Percentiles rank a stretch among this genome's conserved stretches.
Conservation (phyloP, 2,329 filamentous ascomycete species). For the Ramularia endophylla region DNA sequence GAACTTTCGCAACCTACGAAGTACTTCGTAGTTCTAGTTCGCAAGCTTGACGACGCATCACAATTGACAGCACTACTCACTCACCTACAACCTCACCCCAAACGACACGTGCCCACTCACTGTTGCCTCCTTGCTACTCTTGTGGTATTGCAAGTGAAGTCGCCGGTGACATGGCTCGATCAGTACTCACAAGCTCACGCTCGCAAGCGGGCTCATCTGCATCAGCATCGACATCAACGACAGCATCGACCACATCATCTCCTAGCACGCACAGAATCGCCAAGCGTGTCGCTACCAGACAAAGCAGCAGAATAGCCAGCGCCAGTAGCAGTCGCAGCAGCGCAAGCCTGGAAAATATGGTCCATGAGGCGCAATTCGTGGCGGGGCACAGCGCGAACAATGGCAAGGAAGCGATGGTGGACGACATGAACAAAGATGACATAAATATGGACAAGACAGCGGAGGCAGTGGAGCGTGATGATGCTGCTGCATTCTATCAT, state of each 20-base stretch:
- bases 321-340: conserved; percentile 12
- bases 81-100: too few relatives aligned
- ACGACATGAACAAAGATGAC: conserved; percentile 10
- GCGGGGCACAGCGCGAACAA: conserved; percentile 5
- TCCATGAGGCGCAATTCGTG: conserved; percentile 9
- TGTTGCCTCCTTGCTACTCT: too few relatives aligned
- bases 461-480: conserved; percentile 2
- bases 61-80: too few relatives aligned
- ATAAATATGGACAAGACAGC: not conserved
- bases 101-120: not conserved
- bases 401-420: conserved; percentile 2
- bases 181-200: conserved; percentile 4
- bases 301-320: conserved; percentile 17
- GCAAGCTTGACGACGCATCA: too few relatives aligned
- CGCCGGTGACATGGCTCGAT: too few relatives aligned
- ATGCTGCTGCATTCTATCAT: conserved; percentile 3
- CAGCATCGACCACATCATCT: conserved; percentile 3
- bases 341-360: conserved; percentile 5
- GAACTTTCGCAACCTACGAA: too few relatives aligned
- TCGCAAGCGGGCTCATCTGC: not conserved
- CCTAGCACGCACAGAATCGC: conserved; percentile 10
- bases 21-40: too few relatives aligned
- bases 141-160: too few relatives aligned
- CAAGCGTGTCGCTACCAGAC: conserved; percentile 10
- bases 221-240: conserved; percentile 1